phyloP scores from a whole-genome alignment of 2,329 filamentous ascomycete species.

The Cladosporium sp. region DNA sequence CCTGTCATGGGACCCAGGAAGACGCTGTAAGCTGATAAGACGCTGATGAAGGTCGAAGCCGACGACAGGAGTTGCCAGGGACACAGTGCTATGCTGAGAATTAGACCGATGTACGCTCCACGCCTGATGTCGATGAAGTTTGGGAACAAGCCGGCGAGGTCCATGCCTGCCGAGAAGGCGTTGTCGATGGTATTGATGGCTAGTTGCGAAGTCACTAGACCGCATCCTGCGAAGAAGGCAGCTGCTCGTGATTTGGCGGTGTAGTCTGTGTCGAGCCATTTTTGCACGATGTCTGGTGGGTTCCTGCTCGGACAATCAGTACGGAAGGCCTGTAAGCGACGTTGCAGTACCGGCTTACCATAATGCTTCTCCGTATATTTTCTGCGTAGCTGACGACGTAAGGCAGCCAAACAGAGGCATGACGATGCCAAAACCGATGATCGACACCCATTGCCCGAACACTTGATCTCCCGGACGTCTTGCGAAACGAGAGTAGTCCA shows the following conservation, averaged over 20 bases:
- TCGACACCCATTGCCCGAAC: conserved; percentile 41
- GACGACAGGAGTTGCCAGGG: conserved; percentile 51
- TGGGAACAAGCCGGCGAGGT: conserved; percentile 50
- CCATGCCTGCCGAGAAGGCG: conserved; percentile 51
- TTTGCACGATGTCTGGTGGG: conserved; percentile 39
- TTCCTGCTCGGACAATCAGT: conserved; percentile 36
- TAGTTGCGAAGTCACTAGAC: conserved; percentile 44
- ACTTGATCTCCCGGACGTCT: conserved; percentile 40
- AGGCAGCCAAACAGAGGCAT: conserved; percentile 54
- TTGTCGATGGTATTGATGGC: conserved; percentile 46
- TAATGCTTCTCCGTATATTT: conserved; percentile 48
- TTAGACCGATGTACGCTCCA: conserved; percentile 47
- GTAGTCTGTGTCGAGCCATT: conserved; percentile 34
- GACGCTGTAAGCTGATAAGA: conserved; percentile 43
- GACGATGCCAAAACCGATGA: conserved; percentile 47
- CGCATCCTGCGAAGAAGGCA: conserved; percentile 45
- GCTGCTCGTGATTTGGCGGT: conserved; percentile 36
- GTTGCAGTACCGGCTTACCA: conserved; percentile 37
- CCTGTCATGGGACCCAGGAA: conserved; percentile 42
- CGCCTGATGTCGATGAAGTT: conserved; percentile 55
- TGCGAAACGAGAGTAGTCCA: conserved; percentile 32
- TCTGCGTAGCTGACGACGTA: conserved; percentile 51
- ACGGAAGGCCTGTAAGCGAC: conserved; percentile 24
- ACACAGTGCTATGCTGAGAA: conserved; percentile 43
- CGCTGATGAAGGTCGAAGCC: conserved; percentile 45